Conservation (phyloP, 2,329 filamentous ascomycete species). For the Keithomyces neogunnii region DNA sequence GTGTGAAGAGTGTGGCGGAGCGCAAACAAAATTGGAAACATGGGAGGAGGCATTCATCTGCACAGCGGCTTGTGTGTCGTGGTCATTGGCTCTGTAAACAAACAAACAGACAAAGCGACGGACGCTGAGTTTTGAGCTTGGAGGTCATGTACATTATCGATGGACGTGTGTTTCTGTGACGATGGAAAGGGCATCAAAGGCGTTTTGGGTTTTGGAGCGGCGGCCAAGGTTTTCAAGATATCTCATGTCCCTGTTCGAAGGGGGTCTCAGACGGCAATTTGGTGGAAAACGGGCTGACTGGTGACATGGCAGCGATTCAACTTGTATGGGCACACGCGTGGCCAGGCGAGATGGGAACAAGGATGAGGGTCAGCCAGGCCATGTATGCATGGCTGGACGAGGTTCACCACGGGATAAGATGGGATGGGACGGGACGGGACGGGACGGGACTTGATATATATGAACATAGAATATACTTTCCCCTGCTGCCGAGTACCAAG, state of each 20-base stretch:
- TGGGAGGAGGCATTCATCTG: background rate
- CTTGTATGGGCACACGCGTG: background rate
- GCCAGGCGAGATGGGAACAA: too few species aligned
- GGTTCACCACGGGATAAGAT: too few species aligned
- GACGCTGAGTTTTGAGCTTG: background rate
- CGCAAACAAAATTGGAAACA: background rate
- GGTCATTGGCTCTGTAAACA: background rate
- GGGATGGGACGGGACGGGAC: background rate
- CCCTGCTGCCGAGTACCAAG: background rate
- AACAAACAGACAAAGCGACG: background rate
- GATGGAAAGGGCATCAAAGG: conserved; percentile 12
- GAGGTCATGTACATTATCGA: conserved; percentile 12
- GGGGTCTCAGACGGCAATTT: background rate
- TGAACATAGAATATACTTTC: background rate
- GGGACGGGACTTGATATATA: background rate
- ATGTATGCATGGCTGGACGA: too few species aligned
- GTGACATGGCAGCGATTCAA: background rate
- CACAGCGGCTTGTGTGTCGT: background rate
- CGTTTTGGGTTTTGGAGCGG: conserved; percentile 4
- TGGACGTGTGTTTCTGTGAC: conserved; percentile 10
- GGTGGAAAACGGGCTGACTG: background rate
- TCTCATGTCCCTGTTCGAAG: background rate
- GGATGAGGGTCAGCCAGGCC: too few species aligned
- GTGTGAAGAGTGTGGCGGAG: conserved; percentile 7
- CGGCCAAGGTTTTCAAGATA: background rate